These are phyloP conservation scores for Theobroma cacao DNA, from an alignment of 345 rosid species.

Conservation along the genomic window DNA sequence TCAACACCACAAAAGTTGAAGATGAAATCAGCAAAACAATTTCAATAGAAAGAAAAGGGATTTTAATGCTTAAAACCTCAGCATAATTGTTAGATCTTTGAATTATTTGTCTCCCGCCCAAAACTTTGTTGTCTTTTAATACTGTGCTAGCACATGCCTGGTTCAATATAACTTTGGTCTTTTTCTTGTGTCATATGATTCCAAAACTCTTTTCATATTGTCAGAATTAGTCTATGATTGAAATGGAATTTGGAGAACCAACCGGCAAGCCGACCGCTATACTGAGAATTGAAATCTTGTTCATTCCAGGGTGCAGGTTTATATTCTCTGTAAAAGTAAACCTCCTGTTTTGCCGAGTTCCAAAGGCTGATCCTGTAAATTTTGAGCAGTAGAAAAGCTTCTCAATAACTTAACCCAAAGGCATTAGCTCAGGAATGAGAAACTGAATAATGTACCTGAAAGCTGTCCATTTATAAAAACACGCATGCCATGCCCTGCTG, in stretches of 20 bases:
- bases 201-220: not conserved
- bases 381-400: not conserved
- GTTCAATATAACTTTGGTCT: not conserved
- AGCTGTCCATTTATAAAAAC: conserved; percentile 75
- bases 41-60: not conserved
- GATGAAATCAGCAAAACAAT: not conserved
- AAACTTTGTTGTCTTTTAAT: not conserved
- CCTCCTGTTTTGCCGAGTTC: conserved; percentile 42
- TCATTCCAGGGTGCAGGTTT: conserved; percentile 36
- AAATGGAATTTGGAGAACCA: conserved; percentile 16
- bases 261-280: conserved; percentile 48
- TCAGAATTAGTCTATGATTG: not conserved
- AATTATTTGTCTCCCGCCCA: not conserved
- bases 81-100: not conserved
- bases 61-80: not conserved
- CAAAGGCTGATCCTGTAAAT: conserved; percentile 67
- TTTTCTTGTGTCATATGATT: not conserved
- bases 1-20: conserved; percentile 13
- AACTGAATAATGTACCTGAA: conserved; percentile 42
- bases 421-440: not conserved
- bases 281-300: conserved; percentile 46
- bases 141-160: not conserved
- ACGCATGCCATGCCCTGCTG: conserved; percentile 76
- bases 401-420: not conserved
- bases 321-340: conserved; percentile 37